Conservation (phyloP, 176 grass and related monocot species). For the Eremochloa ophiuroides region DNA sequence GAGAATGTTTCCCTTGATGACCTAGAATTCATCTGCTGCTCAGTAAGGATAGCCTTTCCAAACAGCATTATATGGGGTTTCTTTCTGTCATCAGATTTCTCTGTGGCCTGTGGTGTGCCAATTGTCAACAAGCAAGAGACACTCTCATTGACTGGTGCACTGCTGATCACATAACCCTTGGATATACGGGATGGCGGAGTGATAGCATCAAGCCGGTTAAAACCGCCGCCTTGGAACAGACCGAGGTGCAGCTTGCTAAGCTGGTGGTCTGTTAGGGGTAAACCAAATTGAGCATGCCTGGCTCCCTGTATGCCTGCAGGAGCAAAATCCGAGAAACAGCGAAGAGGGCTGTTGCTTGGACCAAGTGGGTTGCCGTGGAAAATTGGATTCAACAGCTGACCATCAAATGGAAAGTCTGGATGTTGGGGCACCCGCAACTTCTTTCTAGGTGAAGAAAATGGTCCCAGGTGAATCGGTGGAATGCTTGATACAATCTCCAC, state of each 20-base stretch:
- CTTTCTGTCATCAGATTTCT: slow-evolving; percentile 47
- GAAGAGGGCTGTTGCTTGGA: slow-evolving; percentile 48
- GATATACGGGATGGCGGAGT: slow-evolving; percentile 45
- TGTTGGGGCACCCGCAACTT: slow-evolving; percentile 52
- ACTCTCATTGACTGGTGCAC: slow-evolving; percentile 38
- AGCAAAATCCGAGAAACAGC: slow-evolving; percentile 69
- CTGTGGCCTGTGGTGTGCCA: slow-evolving; percentile 43
- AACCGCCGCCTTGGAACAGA: slow-evolving; percentile 52
- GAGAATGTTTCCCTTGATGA: slow-evolving; percentile 49
- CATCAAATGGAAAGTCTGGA: slow-evolving; percentile 57
- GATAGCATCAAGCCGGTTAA: slow-evolving; percentile 40
- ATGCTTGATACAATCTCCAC: slow-evolving; percentile 70
- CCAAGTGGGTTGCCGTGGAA: slow-evolving; percentile 68
- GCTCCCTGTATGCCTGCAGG: slow-evolving; percentile 99
- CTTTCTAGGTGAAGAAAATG: slow-evolving; percentile 74
- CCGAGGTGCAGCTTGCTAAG: slow-evolving; percentile 64
- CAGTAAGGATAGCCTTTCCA: slow-evolving; percentile 66
- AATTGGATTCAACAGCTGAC: slow-evolving; percentile 53
- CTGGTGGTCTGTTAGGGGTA: slow-evolving; percentile 62
- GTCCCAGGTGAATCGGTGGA: slow-evolving; percentile 57
- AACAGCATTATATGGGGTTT: slow-evolving; percentile 62
- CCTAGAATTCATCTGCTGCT: slow-evolving; percentile 63
- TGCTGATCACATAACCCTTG: slow-evolving; percentile 43
- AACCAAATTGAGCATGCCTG: slow-evolving; percentile 97
- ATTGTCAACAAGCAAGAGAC: slow-evolving; percentile 72